A percentile compares a stretch with the other conserved stretches of the same genome.
Evolutionary conservation across 768 basidiomycete species (phyloP).

Genomic region (Podaxis sp.): DNA sequence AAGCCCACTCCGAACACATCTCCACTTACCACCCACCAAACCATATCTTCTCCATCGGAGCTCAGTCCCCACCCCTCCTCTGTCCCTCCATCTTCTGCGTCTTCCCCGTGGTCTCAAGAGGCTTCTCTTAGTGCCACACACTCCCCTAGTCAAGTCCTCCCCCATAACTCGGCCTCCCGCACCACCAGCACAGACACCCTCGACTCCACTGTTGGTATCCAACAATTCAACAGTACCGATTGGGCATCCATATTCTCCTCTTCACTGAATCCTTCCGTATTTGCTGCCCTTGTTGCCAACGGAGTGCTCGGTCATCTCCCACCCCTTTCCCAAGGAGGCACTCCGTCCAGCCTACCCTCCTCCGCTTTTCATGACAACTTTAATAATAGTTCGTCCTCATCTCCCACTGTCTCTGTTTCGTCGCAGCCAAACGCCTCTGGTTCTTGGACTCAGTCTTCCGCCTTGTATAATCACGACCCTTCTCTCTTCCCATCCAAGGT

Average conservation of each 20-base stretch:
- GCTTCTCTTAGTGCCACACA: conserved; percentile 6
- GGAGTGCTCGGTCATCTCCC: conserved; percentile 44
- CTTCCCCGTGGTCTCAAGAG: conserved; percentile 34
- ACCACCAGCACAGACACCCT: conserved; percentile 11
- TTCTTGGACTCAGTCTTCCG: conserved; percentile 27
- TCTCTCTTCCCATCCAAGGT: conserved; percentile 22
- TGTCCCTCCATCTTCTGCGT: conserved; percentile 24
- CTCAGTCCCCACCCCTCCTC: conserved; percentile 25
- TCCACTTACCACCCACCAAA: conserved; percentile 17
- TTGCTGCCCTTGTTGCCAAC: conserved; percentile 58
- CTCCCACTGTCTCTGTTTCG: conserved; percentile 14
- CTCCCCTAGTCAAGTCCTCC: conserved; percentile 13
- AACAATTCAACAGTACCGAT: conserved; percentile 26
- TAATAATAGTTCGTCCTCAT: conserved; percentile 8
- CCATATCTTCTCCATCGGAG: conserved; percentile 20
- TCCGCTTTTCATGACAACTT: conserved; percentile 16
- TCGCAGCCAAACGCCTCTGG: conserved; percentile 19
- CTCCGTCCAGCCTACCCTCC: conserved; percentile 33
- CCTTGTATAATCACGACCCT: conserved; percentile 16
- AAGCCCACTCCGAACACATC: conserved; percentile 35
- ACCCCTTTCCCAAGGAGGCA: conserved; percentile 18
- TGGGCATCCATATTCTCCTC: conserved; percentile 61
- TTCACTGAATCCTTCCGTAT: conserved; percentile 56
- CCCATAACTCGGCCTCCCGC: conserved; percentile 11
- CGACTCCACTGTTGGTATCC: conserved; percentile 13